Evolutionary conservation across 225 moss, liverwort and hornwort species (phyloP).

Genomic region (Physcomitrium patens): DNA sequence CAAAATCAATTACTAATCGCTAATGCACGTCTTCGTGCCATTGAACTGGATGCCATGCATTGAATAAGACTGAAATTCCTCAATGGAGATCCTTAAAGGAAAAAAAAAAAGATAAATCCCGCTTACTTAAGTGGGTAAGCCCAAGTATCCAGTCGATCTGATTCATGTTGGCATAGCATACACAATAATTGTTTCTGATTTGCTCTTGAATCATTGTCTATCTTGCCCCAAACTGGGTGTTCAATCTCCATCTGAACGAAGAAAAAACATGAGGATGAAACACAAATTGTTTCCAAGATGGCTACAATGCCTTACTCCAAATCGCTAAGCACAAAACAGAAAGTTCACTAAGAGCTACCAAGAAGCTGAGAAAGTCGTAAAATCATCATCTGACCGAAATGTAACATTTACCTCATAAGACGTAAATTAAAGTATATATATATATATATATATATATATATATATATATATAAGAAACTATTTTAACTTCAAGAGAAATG

Average conservation of each 20-base stretch:
- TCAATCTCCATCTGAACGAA: constrained; percentile 56
- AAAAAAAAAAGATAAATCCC: not conserved
- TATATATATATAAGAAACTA: not conserved
- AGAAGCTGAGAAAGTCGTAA: constrained; percentile 14
- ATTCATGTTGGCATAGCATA: constrained; percentile 81
- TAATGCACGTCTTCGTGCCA: not conserved
- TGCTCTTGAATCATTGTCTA: constrained; percentile 53
- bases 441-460: too few relatives aligned
- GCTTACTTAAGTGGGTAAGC: constrained; percentile 82
- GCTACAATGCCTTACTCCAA: constrained; percentile 1
- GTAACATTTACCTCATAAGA: constrained; percentile 17
- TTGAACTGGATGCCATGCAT: not conserved
- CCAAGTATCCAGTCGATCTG: constrained; percentile 89
- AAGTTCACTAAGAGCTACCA: constrained; percentile 12
- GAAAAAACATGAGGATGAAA: constrained; percentile 13
- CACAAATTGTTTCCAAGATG: constrained; percentile 25
- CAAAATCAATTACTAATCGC: constrained; percentile 4
- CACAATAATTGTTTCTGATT: constrained; percentile 71
- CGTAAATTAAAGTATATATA: constrained; percentile 8
- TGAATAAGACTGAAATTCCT: not conserved
- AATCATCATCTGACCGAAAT: constrained; percentile 18
- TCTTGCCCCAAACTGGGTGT: constrained; percentile 63
- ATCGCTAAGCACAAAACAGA: constrained; percentile 13
- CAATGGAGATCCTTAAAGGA: constrained; percentile 9
- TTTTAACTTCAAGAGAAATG: constrained; percentile 7